phyloP scores from a whole-genome alignment of 352 stramenopile species.

The Phytophthora sojae region DNA sequence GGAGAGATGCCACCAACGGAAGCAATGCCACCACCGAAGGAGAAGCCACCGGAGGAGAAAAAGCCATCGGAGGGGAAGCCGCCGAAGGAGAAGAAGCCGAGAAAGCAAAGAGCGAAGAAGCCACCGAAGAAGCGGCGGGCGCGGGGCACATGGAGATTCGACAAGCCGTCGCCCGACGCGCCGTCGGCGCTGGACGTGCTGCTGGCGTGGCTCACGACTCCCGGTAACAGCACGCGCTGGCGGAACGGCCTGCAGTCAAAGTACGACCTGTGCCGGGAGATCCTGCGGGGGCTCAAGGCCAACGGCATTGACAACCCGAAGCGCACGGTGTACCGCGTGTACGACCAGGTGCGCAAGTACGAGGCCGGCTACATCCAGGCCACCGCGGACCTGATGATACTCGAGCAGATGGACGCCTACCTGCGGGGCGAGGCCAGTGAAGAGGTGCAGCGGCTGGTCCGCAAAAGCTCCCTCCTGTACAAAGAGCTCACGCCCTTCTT shows the following conservation, averaged over 20 bases:
- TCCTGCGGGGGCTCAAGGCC: slow-evolving; percentile 20
- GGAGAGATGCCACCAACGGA: no score
- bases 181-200: neutral
- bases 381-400: slow-evolving; percentile 22
- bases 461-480: slow-evolving; percentile 40
- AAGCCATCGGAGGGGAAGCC: no score
- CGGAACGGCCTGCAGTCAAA: neutral
- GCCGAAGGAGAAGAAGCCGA: no score
- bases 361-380: slow-evolving; percentile 32
- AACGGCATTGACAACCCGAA: slow-evolving; percentile 22
- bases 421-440: slow-evolving; percentile 14
- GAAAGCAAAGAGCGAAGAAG: no score
- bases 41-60: no score
- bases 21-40: no score
- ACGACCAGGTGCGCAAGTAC: slow-evolving; percentile 21
- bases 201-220: neutral
- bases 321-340: slow-evolving; percentile 25
- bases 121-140: no score
- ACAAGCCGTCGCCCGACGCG: neutral
- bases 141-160: no score
- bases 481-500: slow-evolving; percentile 36
- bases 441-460: slow-evolving; percentile 25
- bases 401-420: slow-evolving; percentile 35
- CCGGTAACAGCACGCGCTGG: neutral
- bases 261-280: slow-evolving; percentile 5